Conservation (phyloP, 2,329 filamentous ascomycete species). For the Penicillium sp. region DNA sequence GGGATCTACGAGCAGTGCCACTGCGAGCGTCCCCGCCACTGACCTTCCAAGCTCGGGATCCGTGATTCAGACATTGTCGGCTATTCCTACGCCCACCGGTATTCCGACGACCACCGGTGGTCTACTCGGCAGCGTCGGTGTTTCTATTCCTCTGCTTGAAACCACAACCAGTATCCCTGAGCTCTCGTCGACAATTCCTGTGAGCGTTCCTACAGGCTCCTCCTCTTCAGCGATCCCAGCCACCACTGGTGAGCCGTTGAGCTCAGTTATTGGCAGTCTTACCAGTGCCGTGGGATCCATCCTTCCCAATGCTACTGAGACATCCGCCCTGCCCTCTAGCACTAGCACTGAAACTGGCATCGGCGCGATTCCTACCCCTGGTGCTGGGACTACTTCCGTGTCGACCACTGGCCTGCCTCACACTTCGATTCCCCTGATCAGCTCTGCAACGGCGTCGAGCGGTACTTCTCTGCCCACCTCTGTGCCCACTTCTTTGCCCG, state of each 20-base stretch:
- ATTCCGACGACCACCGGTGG: conserved; percentile 2
- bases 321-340: not conserved
- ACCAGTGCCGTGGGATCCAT: conserved; percentile 10
- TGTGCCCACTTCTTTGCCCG: conserved; percentile 11
- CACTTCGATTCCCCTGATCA: conserved; percentile 10
- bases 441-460: not conserved
- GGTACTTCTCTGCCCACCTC: conserved; percentile 10
- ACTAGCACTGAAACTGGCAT: conserved; percentile 11
- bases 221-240: conserved; percentile 8
- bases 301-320: conserved; percentile 3
- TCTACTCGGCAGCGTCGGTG: conserved; percentile 7
- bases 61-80: not conserved
- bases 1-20: not conserved
- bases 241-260: conserved; percentile 8
- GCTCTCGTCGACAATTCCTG: conserved; percentile 18
- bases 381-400: not conserved
- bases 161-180: not conserved
- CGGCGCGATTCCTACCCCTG: conserved; percentile 14
- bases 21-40: conserved; percentile 2
- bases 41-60: too few species aligned
- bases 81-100: not conserved
- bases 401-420: conserved; percentile 1
- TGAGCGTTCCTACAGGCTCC: conserved; percentile 21
- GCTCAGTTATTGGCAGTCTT: conserved; percentile 7
- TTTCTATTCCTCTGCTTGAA: conserved; percentile 1